Evolutionary conservation across 345 rosid genomes (phyloP).

Genomic region (Syzygium jambos): DNA sequence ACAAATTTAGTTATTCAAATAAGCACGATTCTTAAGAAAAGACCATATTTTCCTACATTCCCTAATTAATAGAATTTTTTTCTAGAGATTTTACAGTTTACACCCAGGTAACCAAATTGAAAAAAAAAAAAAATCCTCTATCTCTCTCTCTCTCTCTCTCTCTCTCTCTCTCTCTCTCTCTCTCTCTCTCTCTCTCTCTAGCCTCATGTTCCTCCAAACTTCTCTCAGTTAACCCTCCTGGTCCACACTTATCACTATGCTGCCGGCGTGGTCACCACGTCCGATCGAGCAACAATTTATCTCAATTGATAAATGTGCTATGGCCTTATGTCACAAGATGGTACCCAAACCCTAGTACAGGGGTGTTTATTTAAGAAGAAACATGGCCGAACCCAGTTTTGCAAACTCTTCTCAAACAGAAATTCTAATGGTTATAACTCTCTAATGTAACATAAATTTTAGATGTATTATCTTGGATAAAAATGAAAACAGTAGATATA

Average conservation of each 20-base stretch:
- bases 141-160: background rate
- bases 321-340: background rate
- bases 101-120: background rate
- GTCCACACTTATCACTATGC: background rate
- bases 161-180: background rate
- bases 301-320: background rate
- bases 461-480: no score
- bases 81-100: background rate
- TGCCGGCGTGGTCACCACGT: background rate
- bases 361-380: no score
- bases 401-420: no score
- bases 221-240: background rate
- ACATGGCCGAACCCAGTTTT: no score
- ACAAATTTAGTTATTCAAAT: background rate
- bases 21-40: background rate
- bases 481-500: no score
- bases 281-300: background rate
- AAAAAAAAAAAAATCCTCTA: background rate
- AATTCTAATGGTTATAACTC: no score
- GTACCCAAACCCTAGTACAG: no score
- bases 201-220: background rate
- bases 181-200: background rate
- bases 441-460: no score
- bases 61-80: background rate
- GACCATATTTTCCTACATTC: background rate